phyloP scores from a whole-genome alignment of 768 basidiomycete genomes.

The Bullera alba region DNA sequence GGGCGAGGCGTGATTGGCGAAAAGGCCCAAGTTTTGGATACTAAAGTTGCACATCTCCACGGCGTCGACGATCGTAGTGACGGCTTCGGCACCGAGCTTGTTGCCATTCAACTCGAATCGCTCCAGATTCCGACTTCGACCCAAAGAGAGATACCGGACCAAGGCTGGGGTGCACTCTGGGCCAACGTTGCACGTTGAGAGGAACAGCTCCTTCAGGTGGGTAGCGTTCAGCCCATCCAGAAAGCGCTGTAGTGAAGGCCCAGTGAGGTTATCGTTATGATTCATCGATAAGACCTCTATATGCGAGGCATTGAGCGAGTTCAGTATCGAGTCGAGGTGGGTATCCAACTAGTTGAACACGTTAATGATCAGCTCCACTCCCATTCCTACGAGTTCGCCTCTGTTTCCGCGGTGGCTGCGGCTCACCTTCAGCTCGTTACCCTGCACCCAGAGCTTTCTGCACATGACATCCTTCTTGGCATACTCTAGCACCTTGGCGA shows the following conservation, averaged over 20 bases:
- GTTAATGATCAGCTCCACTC: no score
- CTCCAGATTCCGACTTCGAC: constrained; percentile 20
- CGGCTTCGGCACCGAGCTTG: constrained; percentile 15
- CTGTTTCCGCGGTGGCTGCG: background rate
- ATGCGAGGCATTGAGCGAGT: constrained; percentile 24
- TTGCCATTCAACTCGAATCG: constrained; percentile 34
- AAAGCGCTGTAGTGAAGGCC: constrained; percentile 1
- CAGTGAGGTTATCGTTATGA: constrained; percentile 13
- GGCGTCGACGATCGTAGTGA: constrained; percentile 19
- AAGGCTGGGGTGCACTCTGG: constrained; percentile 5
- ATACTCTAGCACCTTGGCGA: constrained; percentile 23
- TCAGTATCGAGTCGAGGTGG: constrained; percentile 17
- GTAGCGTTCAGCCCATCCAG: constrained; percentile 12
- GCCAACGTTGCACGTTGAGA: constrained; percentile 24
- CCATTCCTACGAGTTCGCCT: background rate
- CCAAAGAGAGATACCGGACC: constrained; percentile 10
- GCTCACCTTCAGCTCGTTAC: constrained; percentile 26
- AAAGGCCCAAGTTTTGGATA: constrained; percentile 17
- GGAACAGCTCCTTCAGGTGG: constrained; percentile 20
- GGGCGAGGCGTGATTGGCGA: constrained; percentile 19
- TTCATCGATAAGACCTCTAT: constrained; percentile 22
- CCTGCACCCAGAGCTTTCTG: constrained; percentile 20
- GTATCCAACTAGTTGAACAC: constrained; percentile 13
- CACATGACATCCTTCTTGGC: constrained; percentile 35
- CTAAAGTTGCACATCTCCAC: constrained; percentile 24